Evolutionary conservation across 2,329 filamentous ascomycete species (phyloP), one percentile per base, ranked within the genome.

Genomic region (Furcasterigmium sp.): DNA sequence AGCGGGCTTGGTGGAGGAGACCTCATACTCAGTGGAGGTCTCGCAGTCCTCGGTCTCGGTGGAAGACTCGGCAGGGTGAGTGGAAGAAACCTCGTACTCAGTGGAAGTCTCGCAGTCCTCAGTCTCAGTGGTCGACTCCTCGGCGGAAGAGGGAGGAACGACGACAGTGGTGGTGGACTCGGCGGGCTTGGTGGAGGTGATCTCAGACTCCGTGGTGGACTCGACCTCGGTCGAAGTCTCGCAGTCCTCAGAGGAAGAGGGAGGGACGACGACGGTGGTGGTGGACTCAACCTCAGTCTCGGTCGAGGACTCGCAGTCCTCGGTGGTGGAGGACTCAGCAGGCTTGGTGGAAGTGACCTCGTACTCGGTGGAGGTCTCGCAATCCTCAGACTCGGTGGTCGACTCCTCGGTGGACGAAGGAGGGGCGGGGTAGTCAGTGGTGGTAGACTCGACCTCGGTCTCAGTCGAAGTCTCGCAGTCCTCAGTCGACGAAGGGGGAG

Each of bases 381-480:
- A 34, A 15, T 15, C 14, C 30, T 34, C 30, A 9, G 30, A 15
- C 14, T 17, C 17, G 29, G 29, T 32, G 29, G 8, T 32, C 8
- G 29, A 32, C 29, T 32, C 8, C 38, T 40, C 26, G 17, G 26
- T 20, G 26, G 25, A 19, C 10, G 26, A 10, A 17, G 34, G 34
- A 19, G 19, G 34, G 14, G 17, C 15, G 11, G 15, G 14, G 20
- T 30, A 18, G 23, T 26, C 20, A 14, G 17, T 19, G 37, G 26
- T 30, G 25, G 37, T 18, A 19, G 37, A 28, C n/a, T 29, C 38
- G 25, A n/a, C 26, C 10, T 10, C 9, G 14, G 23, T 6, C 21
- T 39, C 37, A 15, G 37, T 26, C 21, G 37, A n/a, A 18, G 37
- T 28, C 17, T 40, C 39, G 19, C 39, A 41, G 19, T 34, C 28